Evolutionary conservation across 1,139 yeast genomes (phyloP).

Genomic region (Lizanozyma gosingica): DNA sequence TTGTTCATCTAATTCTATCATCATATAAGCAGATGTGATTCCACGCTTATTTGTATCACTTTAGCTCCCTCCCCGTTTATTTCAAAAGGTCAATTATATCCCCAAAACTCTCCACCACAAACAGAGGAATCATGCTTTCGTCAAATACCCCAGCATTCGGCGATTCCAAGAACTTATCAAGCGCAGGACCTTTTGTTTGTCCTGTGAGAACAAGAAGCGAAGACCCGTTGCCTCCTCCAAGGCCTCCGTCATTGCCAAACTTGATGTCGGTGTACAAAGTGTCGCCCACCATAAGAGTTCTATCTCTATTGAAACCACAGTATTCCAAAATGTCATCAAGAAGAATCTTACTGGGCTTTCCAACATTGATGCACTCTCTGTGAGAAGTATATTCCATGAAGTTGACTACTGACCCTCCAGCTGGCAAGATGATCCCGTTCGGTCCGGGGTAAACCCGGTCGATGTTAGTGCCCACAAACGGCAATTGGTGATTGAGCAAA

Average conservation of each 20-base stretch:
- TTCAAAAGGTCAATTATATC: slow-evolving; percentile 13
- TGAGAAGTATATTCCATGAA: slow-evolving; percentile 28
- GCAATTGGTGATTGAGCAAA: slow-evolving; percentile 23
- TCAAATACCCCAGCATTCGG: slow-evolving; percentile 10
- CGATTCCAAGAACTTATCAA: slow-evolving; percentile 10
- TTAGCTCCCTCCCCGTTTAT: slow-evolving; percentile 1
- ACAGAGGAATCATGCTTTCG: slow-evolving; percentile 20
- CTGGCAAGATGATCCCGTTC: slow-evolving; percentile 28
- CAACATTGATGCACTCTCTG: slow-evolving; percentile 26
- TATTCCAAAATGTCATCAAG: slow-evolving; percentile 22
- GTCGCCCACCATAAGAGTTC: slow-evolving; percentile 36
- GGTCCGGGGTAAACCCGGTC: slow-evolving; percentile 36
- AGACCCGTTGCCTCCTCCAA: slow-evolving; percentile 16
- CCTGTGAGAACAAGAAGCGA: neutral
- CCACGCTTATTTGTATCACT: too few relatives aligned
- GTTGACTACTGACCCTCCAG: slow-evolving; percentile 36
- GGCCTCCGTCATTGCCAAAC: slow-evolving; percentile 32
- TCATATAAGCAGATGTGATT: too few relatives aligned
- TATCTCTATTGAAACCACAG: slow-evolving; percentile 17
- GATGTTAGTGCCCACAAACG: slow-evolving; percentile 33
- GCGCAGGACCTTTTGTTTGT: neutral
- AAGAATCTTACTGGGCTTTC: slow-evolving; percentile 29
- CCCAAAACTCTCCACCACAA: slow-evolving; percentile 24
- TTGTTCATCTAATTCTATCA: too few relatives aligned
- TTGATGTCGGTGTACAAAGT: slow-evolving; percentile 36